A percentile compares a stretch with the other conserved stretches of the same genome.
phyloP scores from a whole-genome alignment of 2,329 filamentous ascomycete species.

The Penicillium sp. region DNA sequence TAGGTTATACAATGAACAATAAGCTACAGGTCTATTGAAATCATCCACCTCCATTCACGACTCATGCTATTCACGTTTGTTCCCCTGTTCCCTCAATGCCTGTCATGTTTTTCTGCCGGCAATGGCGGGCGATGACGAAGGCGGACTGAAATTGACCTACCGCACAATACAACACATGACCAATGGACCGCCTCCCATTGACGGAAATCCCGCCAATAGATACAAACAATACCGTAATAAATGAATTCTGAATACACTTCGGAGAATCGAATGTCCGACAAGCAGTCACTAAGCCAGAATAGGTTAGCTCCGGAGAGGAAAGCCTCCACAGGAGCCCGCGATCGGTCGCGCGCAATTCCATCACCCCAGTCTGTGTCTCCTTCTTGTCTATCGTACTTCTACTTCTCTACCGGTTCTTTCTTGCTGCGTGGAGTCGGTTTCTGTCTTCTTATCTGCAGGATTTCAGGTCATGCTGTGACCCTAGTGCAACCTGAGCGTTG shows the following conservation, averaged over 20 bases:
- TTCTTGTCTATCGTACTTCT: constrained; percentile 8
- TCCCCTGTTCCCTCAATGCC: background rate
- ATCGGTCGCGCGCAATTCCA: constrained; percentile 42
- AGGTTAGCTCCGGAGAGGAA: constrained; percentile 33
- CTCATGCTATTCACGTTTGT: background rate
- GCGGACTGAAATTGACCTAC: constrained; percentile 17
- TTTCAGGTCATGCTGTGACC: constrained; percentile 26
- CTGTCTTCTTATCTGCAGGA: constrained; percentile 11
- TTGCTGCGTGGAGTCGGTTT: constrained; percentile 6
- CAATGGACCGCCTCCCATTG: background rate
- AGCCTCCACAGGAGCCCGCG: constrained; percentile 39
- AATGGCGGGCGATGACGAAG: constrained; percentile 36
- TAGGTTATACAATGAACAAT: background rate
- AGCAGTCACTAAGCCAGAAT: constrained; percentile 19
- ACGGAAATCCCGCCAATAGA: too few relatives aligned
- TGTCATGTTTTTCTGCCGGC: constrained; percentile 23
- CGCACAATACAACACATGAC: constrained; percentile 11
- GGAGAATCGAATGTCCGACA: constrained; percentile 31
- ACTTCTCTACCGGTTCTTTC: constrained; percentile 10
- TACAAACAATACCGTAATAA: constrained; percentile 3
- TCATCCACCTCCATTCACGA: background rate
- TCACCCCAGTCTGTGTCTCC: constrained; percentile 21
- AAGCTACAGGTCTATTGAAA: background rate
- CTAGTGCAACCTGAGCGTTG: constrained; percentile 21
- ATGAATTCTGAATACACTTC: constrained; percentile 2